phyloP scores from a whole-genome alignment of 2,329 filamentous ascomycete genomes.

The Annulohypoxylon truncatum region DNA sequence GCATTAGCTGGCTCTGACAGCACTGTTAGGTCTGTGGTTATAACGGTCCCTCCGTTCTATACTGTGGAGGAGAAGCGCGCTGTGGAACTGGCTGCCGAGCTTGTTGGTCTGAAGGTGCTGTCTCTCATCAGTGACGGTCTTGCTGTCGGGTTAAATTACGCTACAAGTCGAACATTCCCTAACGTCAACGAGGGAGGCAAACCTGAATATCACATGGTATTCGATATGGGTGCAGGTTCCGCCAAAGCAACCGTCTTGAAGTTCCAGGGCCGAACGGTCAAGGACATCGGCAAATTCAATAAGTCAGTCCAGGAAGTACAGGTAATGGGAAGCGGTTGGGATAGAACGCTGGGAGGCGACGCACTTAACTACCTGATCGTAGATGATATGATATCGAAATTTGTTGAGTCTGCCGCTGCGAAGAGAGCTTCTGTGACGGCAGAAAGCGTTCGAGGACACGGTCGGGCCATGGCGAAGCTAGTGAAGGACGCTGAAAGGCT shows the following conservation, averaged over 20 bases:
- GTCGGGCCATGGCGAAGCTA: slow-evolving; percentile 88
- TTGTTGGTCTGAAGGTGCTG: slow-evolving; percentile 89
- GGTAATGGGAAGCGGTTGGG: slow-evolving; percentile 88
- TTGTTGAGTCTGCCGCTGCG: slow-evolving; percentile 76
- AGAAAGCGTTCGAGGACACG: slow-evolving; percentile 76
- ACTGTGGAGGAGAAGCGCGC: slow-evolving; percentile 91
- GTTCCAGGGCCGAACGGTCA: slow-evolving; percentile 89
- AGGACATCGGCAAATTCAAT: slow-evolving; percentile 92
- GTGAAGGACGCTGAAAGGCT: slow-evolving; percentile 90
- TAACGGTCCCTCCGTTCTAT: slow-evolving; percentile 92
- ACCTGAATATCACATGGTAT: slow-evolving; percentile 92
- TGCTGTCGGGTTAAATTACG: slow-evolving; percentile 95
- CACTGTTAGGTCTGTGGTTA: slow-evolving; percentile 81
- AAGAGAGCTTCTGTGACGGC: slow-evolving; percentile 72
- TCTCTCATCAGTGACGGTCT: slow-evolving; percentile 88
- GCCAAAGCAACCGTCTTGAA: slow-evolving; percentile 89
- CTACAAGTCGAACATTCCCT: slow-evolving; percentile 89
- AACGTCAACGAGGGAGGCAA: slow-evolving; percentile 83
- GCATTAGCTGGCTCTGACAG: slow-evolving; percentile 79
- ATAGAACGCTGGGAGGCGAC: slow-evolving; percentile 89
- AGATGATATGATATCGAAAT: slow-evolving; percentile 86
- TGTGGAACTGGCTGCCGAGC: slow-evolving; percentile 82
- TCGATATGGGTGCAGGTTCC: slow-evolving; percentile 97
- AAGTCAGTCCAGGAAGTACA: slow-evolving; percentile 98
- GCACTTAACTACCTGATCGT: slow-evolving; percentile 88